Evolutionary conservation across 139 green algal genomes (phyloP).

Genomic region (Chlamydomonas schloesseri): DNA sequence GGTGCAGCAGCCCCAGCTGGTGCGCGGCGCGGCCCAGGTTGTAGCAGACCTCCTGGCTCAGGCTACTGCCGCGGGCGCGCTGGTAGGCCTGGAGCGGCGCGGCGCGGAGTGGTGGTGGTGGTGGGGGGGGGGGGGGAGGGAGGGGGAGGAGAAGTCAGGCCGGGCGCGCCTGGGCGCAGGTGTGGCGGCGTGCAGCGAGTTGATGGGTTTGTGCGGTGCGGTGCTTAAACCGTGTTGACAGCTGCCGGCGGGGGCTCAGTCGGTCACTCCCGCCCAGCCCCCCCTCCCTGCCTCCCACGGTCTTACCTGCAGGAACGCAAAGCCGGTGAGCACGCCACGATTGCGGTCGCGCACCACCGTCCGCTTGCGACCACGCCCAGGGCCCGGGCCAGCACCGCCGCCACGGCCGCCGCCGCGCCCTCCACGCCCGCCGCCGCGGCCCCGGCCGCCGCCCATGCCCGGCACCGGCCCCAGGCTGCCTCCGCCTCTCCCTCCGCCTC

Average conservation of each 20-base stretch:
- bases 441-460: slow-evolving; percentile 79
- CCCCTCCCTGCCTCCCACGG: neutral
- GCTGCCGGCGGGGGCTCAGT: too few species aligned
- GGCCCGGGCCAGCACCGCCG: neutral
- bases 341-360: slow-evolving; percentile 58
- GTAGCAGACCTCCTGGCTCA: slow-evolving; percentile 77
- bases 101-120: neutral
- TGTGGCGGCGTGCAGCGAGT: too few species aligned
- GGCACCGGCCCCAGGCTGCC: slow-evolving; percentile 66
- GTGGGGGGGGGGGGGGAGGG: too few species aligned
- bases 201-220: too few species aligned
- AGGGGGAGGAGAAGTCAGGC: neutral
- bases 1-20: slow-evolving; percentile 79
- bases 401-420: slow-evolving; percentile 10
- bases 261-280: neutral
- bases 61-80: slow-evolving; percentile 10
- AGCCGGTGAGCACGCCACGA: slow-evolving; percentile 74
- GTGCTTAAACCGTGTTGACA: too few species aligned
- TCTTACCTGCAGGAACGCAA: slow-evolving; percentile 82
- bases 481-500: slow-evolving; percentile 41
- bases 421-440: neutral
- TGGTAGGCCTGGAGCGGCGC: slow-evolving; percentile 40
- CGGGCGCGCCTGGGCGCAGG: too few species aligned
- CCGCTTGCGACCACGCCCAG: neutral
- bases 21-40: slow-evolving; percentile 89